Evolutionary conservation across 352 stramenopile genomes (phyloP), one percentile per base, ranked within the genome.

Genomic region (Phytophthora litchii): DNA sequence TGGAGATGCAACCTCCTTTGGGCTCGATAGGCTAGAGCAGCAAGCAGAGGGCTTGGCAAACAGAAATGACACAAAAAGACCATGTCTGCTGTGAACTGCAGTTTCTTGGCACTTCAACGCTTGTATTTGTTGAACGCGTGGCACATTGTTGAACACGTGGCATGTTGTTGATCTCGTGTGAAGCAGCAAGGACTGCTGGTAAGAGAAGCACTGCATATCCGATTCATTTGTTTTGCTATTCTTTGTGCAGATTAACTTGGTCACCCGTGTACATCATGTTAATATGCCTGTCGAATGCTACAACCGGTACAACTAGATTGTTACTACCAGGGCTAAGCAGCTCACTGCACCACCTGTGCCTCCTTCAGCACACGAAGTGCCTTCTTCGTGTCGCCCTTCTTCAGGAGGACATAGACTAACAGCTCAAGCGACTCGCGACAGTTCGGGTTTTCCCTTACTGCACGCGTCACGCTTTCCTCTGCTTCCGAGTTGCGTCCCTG

Each of bases 301-400:
- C 27, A 31, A 11, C 53, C 46, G 7, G 27, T 32, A 49, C 27
- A 31, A 11, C 53, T 42, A 47, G 43, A 40, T 32, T 62, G 45
- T n/a, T 38, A 37, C 12, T 16, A 31, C 23, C 49, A 54, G 43
- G 44, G 32, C 21, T 41, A 32, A 49, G 25, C 17, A 57, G 32
- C 19, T 68, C 61, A 91, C 51, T 87, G 75, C 36, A 74, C 65
- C 38, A 95, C 83, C 41, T 93, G 86, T 16, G 86, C 86, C 67
- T 93, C 86, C 75, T 94, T 94, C 36, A 95, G 64, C 46, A 95
- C 84, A 17, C 86, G 86, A 67, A 92, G 67, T 25, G 86, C 84
- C 63, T 95, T 95, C 76, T 94, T 95, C 59, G 84, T 88, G 57
- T 94, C 84, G 17, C 83, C 84, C 74, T 95, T 95, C 76, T 91